Evolutionary conservation across 176 grass and related monocot genomes (phyloP).

Genomic region (Aegilops sharonensis): DNA sequence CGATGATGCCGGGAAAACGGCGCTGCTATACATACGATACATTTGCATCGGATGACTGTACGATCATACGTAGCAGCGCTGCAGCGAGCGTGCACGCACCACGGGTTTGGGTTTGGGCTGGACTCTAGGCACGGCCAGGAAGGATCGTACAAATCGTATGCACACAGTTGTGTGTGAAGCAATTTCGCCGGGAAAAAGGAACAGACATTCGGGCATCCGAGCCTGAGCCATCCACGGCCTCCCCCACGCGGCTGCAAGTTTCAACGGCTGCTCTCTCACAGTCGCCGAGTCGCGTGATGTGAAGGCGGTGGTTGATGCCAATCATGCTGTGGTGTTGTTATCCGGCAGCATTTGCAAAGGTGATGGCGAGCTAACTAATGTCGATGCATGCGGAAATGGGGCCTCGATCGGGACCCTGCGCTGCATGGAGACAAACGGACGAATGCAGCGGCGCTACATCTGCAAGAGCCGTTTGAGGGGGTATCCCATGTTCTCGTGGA

Average conservation of each 20-base stretch:
- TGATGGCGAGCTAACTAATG: neutral
- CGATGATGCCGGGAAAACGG: no score
- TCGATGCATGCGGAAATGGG: neutral
- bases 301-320: slow-evolving; percentile 42
- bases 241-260: neutral
- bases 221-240: neutral
- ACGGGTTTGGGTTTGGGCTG: no score
- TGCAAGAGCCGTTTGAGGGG: slow-evolving; percentile 22
- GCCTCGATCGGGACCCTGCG: neutral
- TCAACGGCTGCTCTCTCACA: slow-evolving; percentile 30
- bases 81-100: no score
- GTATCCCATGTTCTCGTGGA: slow-evolving; percentile 39
- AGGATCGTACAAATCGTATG: no score
- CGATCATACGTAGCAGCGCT: no score
- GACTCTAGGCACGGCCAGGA: no score
- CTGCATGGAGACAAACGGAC: slow-evolving; percentile 13
- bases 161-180: no score
- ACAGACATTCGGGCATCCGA: neutral
- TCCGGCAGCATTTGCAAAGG: neutral
- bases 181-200: neutral
- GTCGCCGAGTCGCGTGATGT: slow-evolving; percentile 37
- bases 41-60: no score
- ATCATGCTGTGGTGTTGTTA: slow-evolving; percentile 43
- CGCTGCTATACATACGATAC: no score
- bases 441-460: neutral